Evolutionary conservation across 2,329 filamentous ascomycete genomes (phyloP), one percentile per base, ranked within the genome.

Genomic region (Botryosphaeria dothidea): DNA sequence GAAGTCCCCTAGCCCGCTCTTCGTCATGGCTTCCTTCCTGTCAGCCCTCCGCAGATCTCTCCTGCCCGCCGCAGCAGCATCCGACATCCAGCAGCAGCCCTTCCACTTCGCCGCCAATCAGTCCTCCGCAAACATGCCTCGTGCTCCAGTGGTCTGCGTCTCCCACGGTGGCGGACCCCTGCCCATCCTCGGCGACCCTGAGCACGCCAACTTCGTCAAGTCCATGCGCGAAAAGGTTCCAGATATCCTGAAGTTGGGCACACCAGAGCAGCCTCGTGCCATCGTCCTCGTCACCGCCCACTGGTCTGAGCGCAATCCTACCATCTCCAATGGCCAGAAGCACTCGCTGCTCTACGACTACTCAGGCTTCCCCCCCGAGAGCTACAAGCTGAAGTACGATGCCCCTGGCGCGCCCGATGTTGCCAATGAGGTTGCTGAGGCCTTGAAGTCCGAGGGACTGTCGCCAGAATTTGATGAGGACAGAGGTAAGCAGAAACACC

Each of bases 201-300:
- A 67, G 6, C 85, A 88, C 71, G 78, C 78, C 19, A 71, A 75
- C 43, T 83, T 88, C 68, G 80, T 81, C 38, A 74, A 79, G 56
- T 87, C 85, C 0, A 78, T 88, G 66, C 79, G 80, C 64, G 82
- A 79, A 4, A 79, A 81, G 9, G 82, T 88, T 6, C 86, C 86
- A 57, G 76, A 82, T 70, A 80, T 88, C 58, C 81, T 89, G 52
- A 79, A 81, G 68, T 80, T 89, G 2, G 79, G 81, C 43, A 85
- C 84, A 0, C 72, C 82, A 1, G 75, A 82, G 1, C 78, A 82
- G 13, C 83, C 81, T 0, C 77, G 78, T 9, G 85, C 83, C 25
- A 86, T 88, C 51, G 76, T 87, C 9, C 75, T 88, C 34, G 79
- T 88, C 15, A 88, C 86, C 0, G 85, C 86, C 3, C 85, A 88